Base-by-base conservation (phyloP, 2,329 filamentous ascomycete species). In the Xylariales sp. region DNA sequence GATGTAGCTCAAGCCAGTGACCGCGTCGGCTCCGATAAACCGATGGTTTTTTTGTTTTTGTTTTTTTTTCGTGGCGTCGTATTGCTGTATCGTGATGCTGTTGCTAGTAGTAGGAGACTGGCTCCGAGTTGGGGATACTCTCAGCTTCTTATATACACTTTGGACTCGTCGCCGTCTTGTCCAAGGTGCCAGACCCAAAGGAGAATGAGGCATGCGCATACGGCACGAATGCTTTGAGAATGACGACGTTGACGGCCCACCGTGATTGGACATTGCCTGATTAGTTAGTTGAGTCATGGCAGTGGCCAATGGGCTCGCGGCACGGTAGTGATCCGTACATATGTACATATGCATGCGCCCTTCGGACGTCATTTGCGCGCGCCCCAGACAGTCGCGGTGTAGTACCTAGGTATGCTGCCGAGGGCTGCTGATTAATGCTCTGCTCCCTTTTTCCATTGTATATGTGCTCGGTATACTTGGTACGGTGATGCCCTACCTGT, bases 1-100 rank as follows among this genome's bases (percentile, higher is more conserved):
- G 16, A 10, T 6, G 34, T 39, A 12, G 10, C 28, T 41, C 5
- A 23, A 32, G 23, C 36, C 5, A 36, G 32, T 46, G 8, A 28
- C 45, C 52, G 58, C 39, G 39, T 62, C 64, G 52, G 58, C 52
- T 65, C 57, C 64, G 58, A 52, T 39, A 30, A 32, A 23, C 18
- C 45, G 43, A 45, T 39, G 34, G n/a, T 8, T 56, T 39, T 6
- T 36, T 43, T 41, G 1, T 39, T 10, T 39, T 9, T 7, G 12
- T 39, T 39, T 9, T 7, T 9, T 39, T 9, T 9, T 39, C 36
- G 12, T 41, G 39, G 5, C 18, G 50, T 14, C 5, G 14, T 8
- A 30, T 23, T 28, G 39, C 5, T 10, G 5, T 41, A 4, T 45
- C 8, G 36, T 7, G 2, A 23, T 23, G 23, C 23, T 56, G 45